These are phyloP conservation scores for Davidsoniella eucalypti DNA, from an alignment of 2,329 filamentous ascomycete species.

Conservation along the genomic window DNA sequence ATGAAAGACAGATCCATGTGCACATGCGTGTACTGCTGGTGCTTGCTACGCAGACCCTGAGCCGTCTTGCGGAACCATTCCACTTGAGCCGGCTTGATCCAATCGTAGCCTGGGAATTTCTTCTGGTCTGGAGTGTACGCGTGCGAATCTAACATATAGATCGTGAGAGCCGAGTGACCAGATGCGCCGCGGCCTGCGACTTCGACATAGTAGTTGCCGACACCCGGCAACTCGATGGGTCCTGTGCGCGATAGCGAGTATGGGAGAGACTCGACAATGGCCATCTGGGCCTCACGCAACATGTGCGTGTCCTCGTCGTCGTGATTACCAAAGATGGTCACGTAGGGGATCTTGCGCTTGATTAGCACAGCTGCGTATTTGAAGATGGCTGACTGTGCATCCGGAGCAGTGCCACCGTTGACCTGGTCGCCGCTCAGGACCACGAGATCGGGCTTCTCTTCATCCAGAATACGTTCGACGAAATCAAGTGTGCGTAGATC, in stretches of 20 bases:
- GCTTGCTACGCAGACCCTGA: constrained; percentile 54
- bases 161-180: constrained; percentile 74
- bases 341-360: constrained; percentile 78
- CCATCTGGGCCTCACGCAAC: constrained; percentile 64
- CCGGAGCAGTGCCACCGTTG: constrained; percentile 81
- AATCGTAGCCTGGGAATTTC: constrained; percentile 85
- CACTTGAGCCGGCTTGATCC: constrained; percentile 88
- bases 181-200: constrained; percentile 64
- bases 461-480: constrained; percentile 63
- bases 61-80: constrained; percentile 82
- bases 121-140: constrained; percentile 80
- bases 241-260: constrained; percentile 79
- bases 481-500: constrained; percentile 87
- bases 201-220: constrained; percentile 91
- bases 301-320: constrained; percentile 72
- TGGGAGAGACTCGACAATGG: constrained; percentile 68
- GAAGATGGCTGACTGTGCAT: constrained; percentile 84
- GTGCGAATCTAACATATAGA: constrained; percentile 93
- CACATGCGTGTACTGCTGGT: constrained; percentile 72
- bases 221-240: constrained; percentile 67
- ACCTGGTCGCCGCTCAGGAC: constrained; percentile 88
- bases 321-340: constrained; percentile 92
- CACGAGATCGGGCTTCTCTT: constrained; percentile 86
- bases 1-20: constrained; percentile 97
- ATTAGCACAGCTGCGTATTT: constrained; percentile 78